Evolutionary conservation across 129 eudicot species (phyloP).

Genomic region (Flaveria robusta): DNA sequence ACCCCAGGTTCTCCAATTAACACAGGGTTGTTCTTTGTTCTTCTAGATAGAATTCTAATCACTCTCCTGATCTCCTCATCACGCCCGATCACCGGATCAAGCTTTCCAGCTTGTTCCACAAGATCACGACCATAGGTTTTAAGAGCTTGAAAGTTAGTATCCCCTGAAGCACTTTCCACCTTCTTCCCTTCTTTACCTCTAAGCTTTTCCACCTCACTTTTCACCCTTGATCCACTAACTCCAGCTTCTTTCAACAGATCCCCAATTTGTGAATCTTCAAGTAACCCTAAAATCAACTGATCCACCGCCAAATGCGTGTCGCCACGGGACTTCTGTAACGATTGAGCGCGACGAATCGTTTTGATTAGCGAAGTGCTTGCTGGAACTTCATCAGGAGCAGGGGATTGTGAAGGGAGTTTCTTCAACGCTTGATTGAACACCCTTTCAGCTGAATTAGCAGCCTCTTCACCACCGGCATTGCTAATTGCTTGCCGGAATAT

Average conservation of each 20-base stretch:
- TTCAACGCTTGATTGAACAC: conserved; percentile 72
- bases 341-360: conserved; percentile 71
- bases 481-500: conserved; percentile 78
- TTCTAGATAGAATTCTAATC: conserved; percentile 70
- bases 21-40: conserved; percentile 94
- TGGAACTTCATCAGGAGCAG: conserved; percentile 87
- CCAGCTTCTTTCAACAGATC: conserved; percentile 87
- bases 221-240: conserved; percentile 60
- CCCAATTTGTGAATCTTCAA: conserved; percentile 75
- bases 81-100: conserved; percentile 97
- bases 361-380: conserved; percentile 69
- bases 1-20: conserved; percentile 97
- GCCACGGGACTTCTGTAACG: conserved; percentile 65
- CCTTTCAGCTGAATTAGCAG: conserved; percentile 70
- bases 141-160: conserved; percentile 77
- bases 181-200: conserved; percentile 87
- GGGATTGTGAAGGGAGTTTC: conserved; percentile 85
- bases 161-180: conserved; percentile 93
- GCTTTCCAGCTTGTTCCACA: conserved; percentile 90
- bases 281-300: conserved; percentile 75
- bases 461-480: conserved; percentile 75
- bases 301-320: conserved; percentile 92
- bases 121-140: conserved; percentile 94
- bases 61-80: conserved; percentile 95
- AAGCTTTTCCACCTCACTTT: conserved; percentile 74